A percentile compares a stretch with the other conserved stretches of the same genome.
Conservation (phyloP, 495 filamentous ascomycete species). For the Apodospora peruviana region DNA sequence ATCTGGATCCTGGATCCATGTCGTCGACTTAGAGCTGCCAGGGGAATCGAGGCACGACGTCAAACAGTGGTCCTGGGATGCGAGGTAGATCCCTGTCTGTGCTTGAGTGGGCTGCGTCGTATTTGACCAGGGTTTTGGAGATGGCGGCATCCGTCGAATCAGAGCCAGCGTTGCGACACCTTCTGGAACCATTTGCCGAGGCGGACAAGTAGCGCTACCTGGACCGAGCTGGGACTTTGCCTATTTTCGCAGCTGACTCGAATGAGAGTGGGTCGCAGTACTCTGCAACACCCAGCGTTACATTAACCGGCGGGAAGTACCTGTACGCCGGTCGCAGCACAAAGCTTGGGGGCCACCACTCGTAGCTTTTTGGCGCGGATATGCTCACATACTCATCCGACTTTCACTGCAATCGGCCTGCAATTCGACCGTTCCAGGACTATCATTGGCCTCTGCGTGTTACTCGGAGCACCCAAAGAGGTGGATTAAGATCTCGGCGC, state of each 20-base stretch:
- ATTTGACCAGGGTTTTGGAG: constrained; percentile 22
- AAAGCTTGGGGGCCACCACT: constrained; percentile 11
- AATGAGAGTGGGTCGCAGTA: constrained; percentile 19
- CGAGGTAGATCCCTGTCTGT: constrained; percentile 29
- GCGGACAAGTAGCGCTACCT: constrained; percentile 16
- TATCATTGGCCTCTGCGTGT: constrained; percentile 8
- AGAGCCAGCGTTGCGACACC: constrained; percentile 8
- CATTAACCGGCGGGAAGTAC: constrained; percentile 18
- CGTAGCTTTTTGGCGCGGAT: constrained; percentile 14
- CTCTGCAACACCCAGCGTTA: constrained; percentile 7
- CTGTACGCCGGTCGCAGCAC: constrained; percentile 6
- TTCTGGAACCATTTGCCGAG: constrained; percentile 30
- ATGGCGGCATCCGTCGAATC: constrained; percentile 17
- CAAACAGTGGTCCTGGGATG: constrained; percentile 20
- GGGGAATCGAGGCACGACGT: constrained; percentile 23
- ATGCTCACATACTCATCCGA: constrained; percentile 14
- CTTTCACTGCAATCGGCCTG: constrained; percentile 7
- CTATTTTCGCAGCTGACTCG: constrained; percentile 9
- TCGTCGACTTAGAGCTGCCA: constrained; percentile 24
- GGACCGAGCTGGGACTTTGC: neutral
- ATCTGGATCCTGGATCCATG: constrained; percentile 26
- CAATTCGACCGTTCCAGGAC: constrained; percentile 6
- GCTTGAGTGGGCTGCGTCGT: constrained; percentile 22
- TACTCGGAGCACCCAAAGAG: constrained; percentile 3
- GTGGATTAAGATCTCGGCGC: neutral